Conservation (phyloP, 169 alveolate genomes). For the Plasmodium ovale region DNA sequence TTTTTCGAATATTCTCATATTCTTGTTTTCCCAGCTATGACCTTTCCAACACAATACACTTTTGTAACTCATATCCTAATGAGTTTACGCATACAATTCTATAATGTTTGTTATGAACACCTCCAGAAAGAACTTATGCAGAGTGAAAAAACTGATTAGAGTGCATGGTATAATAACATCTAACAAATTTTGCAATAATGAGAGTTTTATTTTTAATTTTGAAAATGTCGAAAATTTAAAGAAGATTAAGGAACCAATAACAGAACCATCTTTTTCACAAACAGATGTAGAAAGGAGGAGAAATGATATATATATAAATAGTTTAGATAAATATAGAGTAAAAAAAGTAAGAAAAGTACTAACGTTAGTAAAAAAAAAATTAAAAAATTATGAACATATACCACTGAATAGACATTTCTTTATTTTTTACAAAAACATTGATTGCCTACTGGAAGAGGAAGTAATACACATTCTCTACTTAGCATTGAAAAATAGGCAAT, state of each 20-base stretch:
- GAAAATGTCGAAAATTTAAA: conserved; percentile 72
- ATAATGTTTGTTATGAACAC: neutral
- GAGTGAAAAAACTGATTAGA: conserved; percentile 6
- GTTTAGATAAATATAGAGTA: conserved; percentile 32
- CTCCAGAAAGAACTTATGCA: neutral
- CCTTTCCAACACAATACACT: too few relatives aligned
- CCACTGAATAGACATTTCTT: conserved; percentile 44
- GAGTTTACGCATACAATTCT: neutral
- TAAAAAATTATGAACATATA: conserved; percentile 33
- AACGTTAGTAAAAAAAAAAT: conserved; percentile 10
- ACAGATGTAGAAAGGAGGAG: neutral
- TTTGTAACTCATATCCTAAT: too few relatives aligned
- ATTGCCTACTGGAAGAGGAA: conserved; percentile 28
- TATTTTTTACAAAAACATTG: conserved; percentile 60
- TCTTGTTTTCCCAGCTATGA: too few relatives aligned
- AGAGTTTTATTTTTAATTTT: conserved; percentile 56
- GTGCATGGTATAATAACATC: conserved; percentile 26
- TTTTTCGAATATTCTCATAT: too few relatives aligned
- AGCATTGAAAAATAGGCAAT: conserved; percentile 45
- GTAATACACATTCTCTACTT: conserved; percentile 29
- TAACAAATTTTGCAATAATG: neutral
- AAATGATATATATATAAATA: conserved; percentile 10
- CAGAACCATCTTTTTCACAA: neutral
- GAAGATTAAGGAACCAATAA: conserved; percentile 21
- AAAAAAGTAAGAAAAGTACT: conserved; percentile 67